Base-by-base conservation (phyloP, 805 yeast species). In the Lipomyces chichibuensis region DNA sequence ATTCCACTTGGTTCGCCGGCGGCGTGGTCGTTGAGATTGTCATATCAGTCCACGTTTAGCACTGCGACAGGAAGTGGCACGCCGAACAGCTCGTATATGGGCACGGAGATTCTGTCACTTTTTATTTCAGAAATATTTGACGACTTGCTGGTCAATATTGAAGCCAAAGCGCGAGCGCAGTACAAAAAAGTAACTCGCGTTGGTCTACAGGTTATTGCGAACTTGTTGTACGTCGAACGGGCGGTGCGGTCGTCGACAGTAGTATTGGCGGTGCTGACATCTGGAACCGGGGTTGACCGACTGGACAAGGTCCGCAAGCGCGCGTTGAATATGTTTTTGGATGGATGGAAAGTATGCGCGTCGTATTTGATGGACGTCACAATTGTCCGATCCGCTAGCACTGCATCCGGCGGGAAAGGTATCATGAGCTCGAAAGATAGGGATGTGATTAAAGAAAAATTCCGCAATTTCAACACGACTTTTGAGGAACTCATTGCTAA, bases 361-460 rank as follows among this genome's bases (percentile, higher is more conserved):
- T 83, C 90, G 27, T 83, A 85, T 62, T 82, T 94, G 59, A 87
- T 94, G 83, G 96, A 90, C 73, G 89, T 89, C 72, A 89, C 97
- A 1, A 87, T 89, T 14, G 87, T 87, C 37, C 83, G 70, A 9
- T n/a, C 64, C 9, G 51, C 54, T 27, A 64, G 67, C 14, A 46
- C 64, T 8, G 23, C 63, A 20, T 59, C 69, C 7, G 49, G 54
- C 5, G 43, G 60, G 53, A 65, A 71, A 65, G 32, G 57, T 57
- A 84, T 80, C 70, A 75, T 80, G 70, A 80, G 86, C 57, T 86
- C 87, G n/a, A 89, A 90, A 71, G 97, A 92, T 71, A 85, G 87
- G 69, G 97, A 92, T 63, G 85, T 82, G 60, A 85, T 92, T 64
- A 95, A 94, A 74, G 97, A 95, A 68, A 86, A 91, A 74, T 92